Conservation (phyloP, 139 green algal species). For the Trebouxia sp. region DNA sequence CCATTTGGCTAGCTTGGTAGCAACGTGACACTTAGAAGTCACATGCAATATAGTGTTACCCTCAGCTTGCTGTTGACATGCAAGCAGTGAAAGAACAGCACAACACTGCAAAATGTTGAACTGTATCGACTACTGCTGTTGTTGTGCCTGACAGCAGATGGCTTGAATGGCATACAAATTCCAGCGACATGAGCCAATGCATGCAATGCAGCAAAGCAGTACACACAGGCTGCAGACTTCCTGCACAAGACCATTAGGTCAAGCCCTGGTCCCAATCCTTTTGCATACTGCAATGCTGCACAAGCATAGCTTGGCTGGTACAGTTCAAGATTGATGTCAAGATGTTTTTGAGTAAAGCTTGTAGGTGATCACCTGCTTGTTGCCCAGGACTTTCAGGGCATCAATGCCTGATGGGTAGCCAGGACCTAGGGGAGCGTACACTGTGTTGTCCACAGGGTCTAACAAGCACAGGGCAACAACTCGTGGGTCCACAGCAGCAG, state of each 20-base stretch:
- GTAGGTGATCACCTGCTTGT: constrained; percentile 31
- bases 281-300: neutral
- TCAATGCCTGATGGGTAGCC: constrained; percentile 18
- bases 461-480: constrained; percentile 76
- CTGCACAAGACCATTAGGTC: neutral
- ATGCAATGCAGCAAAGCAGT: too few relatives aligned
- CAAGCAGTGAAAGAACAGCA: too few relatives aligned
- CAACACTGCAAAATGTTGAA: too few relatives aligned
- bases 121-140: too few relatives aligned
- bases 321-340: neutral
- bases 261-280: neutral
- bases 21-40: too few relatives aligned
- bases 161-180: too few relatives aligned
- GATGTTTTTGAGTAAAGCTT: too few relatives aligned
- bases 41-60: too few relatives aligned
- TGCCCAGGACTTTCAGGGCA: constrained; percentile 30
- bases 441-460: constrained; percentile 91
- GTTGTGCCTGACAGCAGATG: too few relatives aligned
- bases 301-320: neutral
- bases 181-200: too few relatives aligned
- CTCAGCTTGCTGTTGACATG: too few relatives aligned
- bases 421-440: constrained; percentile 64
- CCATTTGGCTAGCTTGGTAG: too few relatives aligned
- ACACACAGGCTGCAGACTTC: neutral
- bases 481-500: constrained; percentile 62